Evolutionary conservation across 371 early-diverging fungal species (phyloP).

Genomic region (Mucor racemosus): DNA sequence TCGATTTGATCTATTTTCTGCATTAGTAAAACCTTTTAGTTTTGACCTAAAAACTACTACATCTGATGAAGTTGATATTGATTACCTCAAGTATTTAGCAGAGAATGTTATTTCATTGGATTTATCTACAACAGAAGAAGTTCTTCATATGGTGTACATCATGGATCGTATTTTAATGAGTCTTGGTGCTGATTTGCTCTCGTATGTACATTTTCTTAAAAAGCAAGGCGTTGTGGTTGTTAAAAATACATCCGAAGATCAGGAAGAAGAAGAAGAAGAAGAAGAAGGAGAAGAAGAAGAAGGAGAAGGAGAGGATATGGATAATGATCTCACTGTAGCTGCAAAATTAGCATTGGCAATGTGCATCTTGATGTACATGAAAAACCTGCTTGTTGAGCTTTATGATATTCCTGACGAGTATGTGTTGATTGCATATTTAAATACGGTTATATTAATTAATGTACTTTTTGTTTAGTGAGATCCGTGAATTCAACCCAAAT

Average conservation of each 20-base stretch:
- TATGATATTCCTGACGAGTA: slow-evolving; percentile 73
- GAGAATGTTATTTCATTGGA: slow-evolving; percentile 81
- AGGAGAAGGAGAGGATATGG: slow-evolving; percentile 4
- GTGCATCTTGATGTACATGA: slow-evolving; percentile 64
- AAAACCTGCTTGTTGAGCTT: slow-evolving; percentile 60
- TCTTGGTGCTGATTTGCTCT: slow-evolving; percentile 63
- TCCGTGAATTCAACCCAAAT: slow-evolving; percentile 24
- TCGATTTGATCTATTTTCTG: slow-evolving; percentile 73
- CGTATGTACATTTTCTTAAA: slow-evolving; percentile 45
- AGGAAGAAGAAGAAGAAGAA: slow-evolving; percentile 7
- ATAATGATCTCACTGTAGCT: slow-evolving; percentile 27
- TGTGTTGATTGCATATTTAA: slow-evolving; percentile 10
- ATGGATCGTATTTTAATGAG: slow-evolving; percentile 75
- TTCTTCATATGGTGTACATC: slow-evolving; percentile 69
- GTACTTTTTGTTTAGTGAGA: slow-evolving; percentile 16
- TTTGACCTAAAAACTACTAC: slow-evolving; percentile 47
- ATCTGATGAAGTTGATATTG: slow-evolving; percentile 50
- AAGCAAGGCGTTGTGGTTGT: slow-evolving; percentile 19
- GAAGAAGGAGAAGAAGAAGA: slow-evolving; percentile 3
- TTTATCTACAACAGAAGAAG: slow-evolving; percentile 80
- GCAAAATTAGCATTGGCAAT: slow-evolving; percentile 50
- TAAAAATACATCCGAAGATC: slow-evolving; percentile 13
- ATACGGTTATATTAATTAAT: neutral
- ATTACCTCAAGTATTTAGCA: slow-evolving; percentile 75
- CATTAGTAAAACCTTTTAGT: slow-evolving; percentile 73